Conservation (phyloP, 306 rosid genomes). For the Quercus mongolica region DNA sequence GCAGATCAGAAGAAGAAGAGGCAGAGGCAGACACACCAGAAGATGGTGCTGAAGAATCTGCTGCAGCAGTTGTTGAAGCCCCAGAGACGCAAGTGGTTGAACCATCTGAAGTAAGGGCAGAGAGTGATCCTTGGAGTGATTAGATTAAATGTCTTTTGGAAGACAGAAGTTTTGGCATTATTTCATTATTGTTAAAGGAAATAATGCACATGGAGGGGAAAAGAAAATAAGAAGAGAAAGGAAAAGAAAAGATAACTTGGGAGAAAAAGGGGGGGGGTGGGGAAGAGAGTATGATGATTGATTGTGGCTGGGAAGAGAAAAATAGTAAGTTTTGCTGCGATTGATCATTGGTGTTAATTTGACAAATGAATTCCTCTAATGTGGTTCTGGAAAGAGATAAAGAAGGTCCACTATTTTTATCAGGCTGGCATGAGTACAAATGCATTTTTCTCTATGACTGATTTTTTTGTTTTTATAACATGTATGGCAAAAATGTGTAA, state of each 20-base stretch:
- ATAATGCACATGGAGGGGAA: constrained; percentile 10
- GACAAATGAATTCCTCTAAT: neutral
- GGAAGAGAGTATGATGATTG: neutral
- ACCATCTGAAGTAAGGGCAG: constrained; percentile 85
- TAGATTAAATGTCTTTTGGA: constrained; percentile 30
- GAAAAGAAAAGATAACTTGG: too few relatives aligned
- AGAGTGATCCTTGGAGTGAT: constrained; percentile 87
- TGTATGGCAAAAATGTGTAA: neutral
- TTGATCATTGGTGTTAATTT: neutral
- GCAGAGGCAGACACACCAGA: constrained; percentile 15
- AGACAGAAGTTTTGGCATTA: constrained; percentile 29
- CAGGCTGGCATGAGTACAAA: neutral
- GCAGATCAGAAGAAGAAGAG: constrained; percentile 61
- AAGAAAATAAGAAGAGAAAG: neutral
- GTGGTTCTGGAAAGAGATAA: neutral
- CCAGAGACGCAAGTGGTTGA: constrained; percentile 64
- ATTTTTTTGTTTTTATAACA: neutral
- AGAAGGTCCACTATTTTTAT: neutral
- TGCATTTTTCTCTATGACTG: too few relatives aligned
- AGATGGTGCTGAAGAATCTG: constrained; percentile 26
- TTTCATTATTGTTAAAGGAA: constrained; percentile 11
- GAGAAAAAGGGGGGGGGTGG: neutral
- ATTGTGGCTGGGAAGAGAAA: neutral
- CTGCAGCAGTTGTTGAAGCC: constrained; percentile 30
- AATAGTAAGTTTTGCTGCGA: neutral